Evolutionary conservation across 176 grass and related monocot genomes (phyloP), one percentile per base, ranked within the genome.

Genomic region (Ananas comosus): DNA sequence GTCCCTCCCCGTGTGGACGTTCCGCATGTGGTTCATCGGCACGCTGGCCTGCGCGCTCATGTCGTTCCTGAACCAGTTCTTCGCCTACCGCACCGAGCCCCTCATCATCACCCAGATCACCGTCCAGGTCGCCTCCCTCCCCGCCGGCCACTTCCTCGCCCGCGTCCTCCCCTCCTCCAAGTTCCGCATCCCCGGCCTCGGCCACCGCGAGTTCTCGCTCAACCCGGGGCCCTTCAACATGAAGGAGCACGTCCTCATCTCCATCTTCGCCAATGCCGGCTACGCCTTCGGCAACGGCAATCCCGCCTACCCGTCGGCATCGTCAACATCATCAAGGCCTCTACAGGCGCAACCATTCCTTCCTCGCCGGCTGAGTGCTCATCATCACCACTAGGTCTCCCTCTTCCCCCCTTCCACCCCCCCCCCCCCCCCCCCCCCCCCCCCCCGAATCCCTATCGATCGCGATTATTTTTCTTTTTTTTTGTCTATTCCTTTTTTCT

Each of bases 41-140:
- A 19, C 85, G 24, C 3, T 82, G 18, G 82, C 88, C 47, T 91
- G 84, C 79, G 79, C 70, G 3, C 72, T 91, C 11, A 69, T 91
- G 71, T 85, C 88, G 48, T 91, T 91, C 79, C 69, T 91, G 49
- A 91, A 91, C 81, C 88, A 91, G 78, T 91, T 91, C 71, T 91
- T 91, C 84, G 29, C 72, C 7, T 91, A 91, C 71, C 81, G 88
- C n/a, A 80, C 54, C 3, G 74, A 91, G 74, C 88, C 88, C n/a
- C 75, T 91, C 69, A 49, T 91, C 68, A 79, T 91, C 67, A 81
- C 67, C 66, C 84, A 87, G 68, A 91, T 91, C 81, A 87, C 84
- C 66, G 74, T 87, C 64, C 88, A 87, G n/a, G 81, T 87, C 61
- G 88, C 81, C 22, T 80, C 88, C 18, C 81, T 91, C 49, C n/a